Evolutionary conservation across 805 yeast species (phyloP).

Genomic region (Alloascoidea africana): DNA sequence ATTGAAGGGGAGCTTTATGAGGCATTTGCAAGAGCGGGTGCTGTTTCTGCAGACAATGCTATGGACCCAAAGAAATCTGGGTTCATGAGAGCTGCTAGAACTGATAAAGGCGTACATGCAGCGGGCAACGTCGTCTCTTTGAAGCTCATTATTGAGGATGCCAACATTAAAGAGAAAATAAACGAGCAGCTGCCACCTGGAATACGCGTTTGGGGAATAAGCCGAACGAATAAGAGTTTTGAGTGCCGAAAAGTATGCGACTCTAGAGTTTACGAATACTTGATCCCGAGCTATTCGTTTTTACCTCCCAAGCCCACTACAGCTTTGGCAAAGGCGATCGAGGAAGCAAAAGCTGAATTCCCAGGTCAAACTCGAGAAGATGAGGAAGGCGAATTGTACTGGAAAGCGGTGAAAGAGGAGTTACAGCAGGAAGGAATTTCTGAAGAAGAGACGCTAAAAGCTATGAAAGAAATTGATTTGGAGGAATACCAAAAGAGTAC

Average conservation of each 20-base stretch:
- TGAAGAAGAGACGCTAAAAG: slow-evolving; percentile 20
- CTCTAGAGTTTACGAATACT: slow-evolving; percentile 88
- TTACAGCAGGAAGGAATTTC: slow-evolving; percentile 24
- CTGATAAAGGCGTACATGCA: slow-evolving; percentile 97
- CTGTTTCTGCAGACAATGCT: slow-evolving; percentile 73
- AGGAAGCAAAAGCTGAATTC: slow-evolving; percentile 30
- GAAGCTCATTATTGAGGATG: slow-evolving; percentile 75
- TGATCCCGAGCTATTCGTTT: slow-evolving; percentile 82
- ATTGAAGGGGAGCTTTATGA: slow-evolving; percentile 81
- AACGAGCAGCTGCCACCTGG: slow-evolving; percentile 69
- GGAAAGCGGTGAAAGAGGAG: slow-evolving; percentile 34
- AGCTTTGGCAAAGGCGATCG: slow-evolving; percentile 44
- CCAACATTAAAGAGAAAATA: slow-evolving; percentile 55
- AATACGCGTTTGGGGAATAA: slow-evolving; percentile 86
- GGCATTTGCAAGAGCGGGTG: slow-evolving; percentile 79
- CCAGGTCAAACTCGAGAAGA: slow-evolving; percentile 52
- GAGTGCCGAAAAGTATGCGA: slow-evolving; percentile 94
- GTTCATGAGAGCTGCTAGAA: slow-evolving; percentile 45
- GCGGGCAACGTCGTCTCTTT: slow-evolving; percentile 85
- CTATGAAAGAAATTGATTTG: background rate
- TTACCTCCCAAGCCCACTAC: slow-evolving; percentile 81
- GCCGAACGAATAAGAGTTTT: slow-evolving; percentile 77
- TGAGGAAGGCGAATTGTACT: slow-evolving; percentile 58
- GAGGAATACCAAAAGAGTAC: background rate
- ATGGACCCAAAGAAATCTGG: slow-evolving; percentile 80